Percentiles rank a stretch among this genome's conserved stretches.
Conservation (phyloP, 768 basidiomycete species). For the Mycena sanguinolenta region DNA sequence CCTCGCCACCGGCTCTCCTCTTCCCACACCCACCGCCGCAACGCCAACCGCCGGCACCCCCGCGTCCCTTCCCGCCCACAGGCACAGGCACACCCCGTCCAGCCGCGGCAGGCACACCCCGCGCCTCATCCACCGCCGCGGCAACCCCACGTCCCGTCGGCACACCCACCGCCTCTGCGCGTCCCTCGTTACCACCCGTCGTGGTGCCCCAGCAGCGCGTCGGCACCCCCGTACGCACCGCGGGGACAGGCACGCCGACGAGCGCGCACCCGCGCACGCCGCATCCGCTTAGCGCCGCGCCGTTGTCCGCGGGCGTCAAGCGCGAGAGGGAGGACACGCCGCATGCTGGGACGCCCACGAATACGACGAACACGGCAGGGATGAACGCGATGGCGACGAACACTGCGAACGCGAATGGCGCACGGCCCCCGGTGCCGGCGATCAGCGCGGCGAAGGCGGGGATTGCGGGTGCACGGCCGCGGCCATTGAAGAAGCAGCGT, state of each 20-base stretch:
- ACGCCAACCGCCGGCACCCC: slow-evolving; percentile 43
- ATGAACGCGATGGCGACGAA: too few species aligned
- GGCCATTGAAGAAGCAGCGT: slow-evolving; percentile 83
- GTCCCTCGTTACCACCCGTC: slow-evolving; percentile 31
- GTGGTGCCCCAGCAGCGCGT: slow-evolving; percentile 40
- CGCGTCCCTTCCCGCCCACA: slow-evolving; percentile 2
- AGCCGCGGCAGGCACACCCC: slow-evolving; percentile 45
- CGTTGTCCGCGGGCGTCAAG: slow-evolving; percentile 33
- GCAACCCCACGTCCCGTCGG: slow-evolving; percentile 51
- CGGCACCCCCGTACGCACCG: slow-evolving; percentile 41
- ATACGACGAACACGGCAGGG: too few species aligned
- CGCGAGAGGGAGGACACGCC: slow-evolving; percentile 45
- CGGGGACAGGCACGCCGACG: slow-evolving; percentile 39
- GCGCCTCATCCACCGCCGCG: slow-evolving; percentile 45
- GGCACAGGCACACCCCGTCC: slow-evolving; percentile 41
- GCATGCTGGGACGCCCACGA: too few species aligned
- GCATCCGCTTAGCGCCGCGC: slow-evolving; percentile 30
- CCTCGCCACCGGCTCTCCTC: slow-evolving; percentile 44
- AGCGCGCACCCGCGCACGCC: slow-evolving; percentile 35
- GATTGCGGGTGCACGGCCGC: slow-evolving; percentile 67
- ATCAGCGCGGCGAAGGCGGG: slow-evolving; percentile 71
- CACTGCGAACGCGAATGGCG: background rate
- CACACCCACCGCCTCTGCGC: slow-evolving; percentile 47
- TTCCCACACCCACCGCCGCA: slow-evolving; percentile 48
- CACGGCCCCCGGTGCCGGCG: slow-evolving; percentile 42